Percentiles rank a stretch among this genome's conserved stretches.
phyloP scores from a whole-genome alignment of 768 basidiomycete species.

The Pleurotus ostreatus region DNA sequence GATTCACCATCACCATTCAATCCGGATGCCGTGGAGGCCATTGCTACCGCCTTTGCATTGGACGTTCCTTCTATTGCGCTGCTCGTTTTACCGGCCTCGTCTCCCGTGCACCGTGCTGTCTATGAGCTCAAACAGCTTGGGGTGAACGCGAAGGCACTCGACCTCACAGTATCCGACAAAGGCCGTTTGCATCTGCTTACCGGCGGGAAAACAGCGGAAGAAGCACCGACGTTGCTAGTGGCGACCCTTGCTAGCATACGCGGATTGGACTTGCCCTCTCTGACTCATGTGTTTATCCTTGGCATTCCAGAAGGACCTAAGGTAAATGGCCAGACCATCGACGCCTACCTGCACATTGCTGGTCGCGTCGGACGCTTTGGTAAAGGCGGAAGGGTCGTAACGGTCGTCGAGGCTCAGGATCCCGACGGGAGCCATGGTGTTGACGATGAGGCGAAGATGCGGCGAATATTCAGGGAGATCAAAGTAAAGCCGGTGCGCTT shows the following conservation, averaged over 20 bases:
- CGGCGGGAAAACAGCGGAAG: conserved; percentile 24
- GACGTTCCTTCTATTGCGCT: conserved; percentile 68
- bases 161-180: conserved; percentile 41
- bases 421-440: conserved; percentile 22
- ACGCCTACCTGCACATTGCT: conserved; percentile 65
- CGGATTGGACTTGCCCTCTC: conserved; percentile 66
- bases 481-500: conserved; percentile 42
- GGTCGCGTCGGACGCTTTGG: conserved; percentile 78
- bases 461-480: conserved; percentile 39
- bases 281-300: conserved; percentile 73
- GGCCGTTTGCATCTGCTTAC: conserved; percentile 40
- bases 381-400: conserved; percentile 61
- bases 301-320: conserved; percentile 49
- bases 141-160: conserved; percentile 60
- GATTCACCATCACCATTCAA: conserved; percentile 50
- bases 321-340: conserved; percentile 39
- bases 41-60: conserved; percentile 67
- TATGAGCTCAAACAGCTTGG: conserved; percentile 63
- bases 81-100: conserved; percentile 61
- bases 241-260: conserved; percentile 66
- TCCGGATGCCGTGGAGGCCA: conserved; percentile 55
- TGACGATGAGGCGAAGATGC: conserved; percentile 35
- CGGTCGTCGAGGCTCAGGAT: conserved; percentile 44
- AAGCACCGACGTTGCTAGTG: conserved; percentile 62
- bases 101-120: conserved; percentile 58